Evolutionary conservation across 176 grass and related monocot genomes (phyloP), one percentile per base, ranked within the genome.

Genomic region (Olyra latifolia): DNA sequence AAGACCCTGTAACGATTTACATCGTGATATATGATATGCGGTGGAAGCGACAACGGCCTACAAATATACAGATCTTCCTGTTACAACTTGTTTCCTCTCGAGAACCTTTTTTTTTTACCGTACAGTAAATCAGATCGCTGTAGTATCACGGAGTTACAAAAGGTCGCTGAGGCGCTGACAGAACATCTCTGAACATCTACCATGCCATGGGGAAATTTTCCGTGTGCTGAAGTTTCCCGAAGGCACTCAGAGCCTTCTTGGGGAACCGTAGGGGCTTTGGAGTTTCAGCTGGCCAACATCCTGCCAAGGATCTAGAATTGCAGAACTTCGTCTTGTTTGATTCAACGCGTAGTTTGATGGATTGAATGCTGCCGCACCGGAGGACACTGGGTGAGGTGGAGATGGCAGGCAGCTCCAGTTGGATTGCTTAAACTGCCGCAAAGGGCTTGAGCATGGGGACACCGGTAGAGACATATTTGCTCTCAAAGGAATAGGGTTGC

Each of bases 341-440:
- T 84, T 90, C 20, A 74, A 71, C 3, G 78, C 10, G 24, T 73
- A 82, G 79, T 72, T 90, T 83, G 69, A 53, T 24, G 71, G 60
- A 27, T 75, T 88, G 30, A 85, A 73, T 35, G 69, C 69, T 19
- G 60, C 25, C 35, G 68, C 54, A 62, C 88, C 81, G 6, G 69
- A 41, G 29, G 92, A 82, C 20, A 46, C 62, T 27, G 83, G 80
- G 74, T 95, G 95, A 39, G 92, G 89, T 32, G 95, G 95, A 49
- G 92, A 98, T 81, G 90, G 92, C 76, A 91, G 63, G 81, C 88
- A 87, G 74, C 93, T 95, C 85, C 84, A 75, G 41, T 93, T 98
- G 23, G 90, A 78, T 65, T 89, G 90, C 68, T 85, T 93, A 16
- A 87, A 91, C 71, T 95, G 92, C 70, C 86, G 82, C 29, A 87